Evolutionary conservation across 768 basidiomycete species (phyloP).

Genomic region (Lactarius vividus): DNA sequence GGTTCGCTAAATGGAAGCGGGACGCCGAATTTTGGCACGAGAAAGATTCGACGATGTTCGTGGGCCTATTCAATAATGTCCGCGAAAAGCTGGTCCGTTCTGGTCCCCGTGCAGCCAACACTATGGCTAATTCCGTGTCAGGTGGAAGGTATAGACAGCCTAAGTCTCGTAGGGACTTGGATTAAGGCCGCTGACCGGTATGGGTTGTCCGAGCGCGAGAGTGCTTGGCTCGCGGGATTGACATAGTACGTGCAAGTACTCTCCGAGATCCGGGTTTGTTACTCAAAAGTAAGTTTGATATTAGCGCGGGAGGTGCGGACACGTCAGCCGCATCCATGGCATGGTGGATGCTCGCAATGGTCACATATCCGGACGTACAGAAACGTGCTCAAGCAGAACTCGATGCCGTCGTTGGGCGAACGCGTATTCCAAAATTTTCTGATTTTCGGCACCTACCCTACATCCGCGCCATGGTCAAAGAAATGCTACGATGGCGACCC

Average conservation of each 20-base stretch:
- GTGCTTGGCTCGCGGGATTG: constrained; percentile 12
- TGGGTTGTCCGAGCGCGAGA: constrained; percentile 15
- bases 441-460: constrained; percentile 20
- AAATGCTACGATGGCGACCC: constrained; percentile 17
- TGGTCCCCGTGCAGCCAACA: not conserved
- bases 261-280: not conserved
- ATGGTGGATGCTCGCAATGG: constrained; percentile 18
- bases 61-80: constrained; percentile 17
- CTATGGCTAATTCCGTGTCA: not conserved
- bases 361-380: constrained; percentile 8
- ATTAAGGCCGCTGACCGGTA: constrained; percentile 19
- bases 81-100: constrained; percentile 18
- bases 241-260: constrained; percentile 8
- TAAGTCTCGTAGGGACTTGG: constrained; percentile 11
- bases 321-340: not conserved
- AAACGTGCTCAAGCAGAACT: constrained; percentile 11
- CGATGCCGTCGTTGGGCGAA: constrained; percentile 16
- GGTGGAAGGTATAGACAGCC: constrained; percentile 20
- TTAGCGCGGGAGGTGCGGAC: constrained; percentile 10
- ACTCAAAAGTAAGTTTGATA: not conserved
- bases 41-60: constrained; percentile 25
- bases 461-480: constrained; percentile 23
- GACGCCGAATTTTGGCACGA: constrained; percentile 26
- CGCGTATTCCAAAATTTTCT: constrained; percentile 15
- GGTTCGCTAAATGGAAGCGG: constrained; percentile 29